phyloP scores from a whole-genome alignment of 2,329 filamentous ascomycete genomes.

The Alternaria conjuncta region DNA sequence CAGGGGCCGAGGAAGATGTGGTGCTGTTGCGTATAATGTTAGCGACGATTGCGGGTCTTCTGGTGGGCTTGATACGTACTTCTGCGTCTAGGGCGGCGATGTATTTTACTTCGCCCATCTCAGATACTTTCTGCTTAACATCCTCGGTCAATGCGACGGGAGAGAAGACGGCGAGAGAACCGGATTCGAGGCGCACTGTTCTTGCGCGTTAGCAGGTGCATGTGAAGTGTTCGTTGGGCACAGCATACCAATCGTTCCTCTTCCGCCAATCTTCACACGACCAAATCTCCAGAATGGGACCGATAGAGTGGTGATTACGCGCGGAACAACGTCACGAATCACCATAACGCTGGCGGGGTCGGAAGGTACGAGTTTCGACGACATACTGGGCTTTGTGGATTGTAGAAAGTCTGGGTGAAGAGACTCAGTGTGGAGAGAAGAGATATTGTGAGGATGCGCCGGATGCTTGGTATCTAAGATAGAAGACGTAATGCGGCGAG shows the following conservation, averaged over 20 bases:
- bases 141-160: conserved; percentile 84
- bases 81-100: conserved; percentile 87
- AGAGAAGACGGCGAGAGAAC: conserved; percentile 86
- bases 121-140: conserved; percentile 68
- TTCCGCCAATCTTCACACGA: conserved; percentile 79
- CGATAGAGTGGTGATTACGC: conserved; percentile 74
- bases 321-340: conserved; percentile 81
- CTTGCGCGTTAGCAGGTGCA: conserved; percentile 11
- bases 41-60: too few relatives aligned
- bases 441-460: neutral
- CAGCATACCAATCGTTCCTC: conserved; percentile 78
- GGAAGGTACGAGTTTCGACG: conserved; percentile 52
- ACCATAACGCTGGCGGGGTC: conserved; percentile 87
- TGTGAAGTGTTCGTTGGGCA: neutral
- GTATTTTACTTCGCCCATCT: conserved; percentile 73
- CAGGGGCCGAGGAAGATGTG: conserved; percentile 92
- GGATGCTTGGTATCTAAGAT: conserved; percentile 12
- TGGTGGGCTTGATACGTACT: conserved; percentile 18
- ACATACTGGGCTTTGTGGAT: conserved; percentile 32
- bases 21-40: conserved; percentile 58
- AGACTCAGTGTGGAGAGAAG: neutral
- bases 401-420: neutral
- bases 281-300: conserved; percentile 86
- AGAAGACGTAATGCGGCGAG: conserved; percentile 31
- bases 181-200: conserved; percentile 77